phyloP scores from a whole-genome alignment of 23 red algal species.

The Agarophyton chilense region DNA sequence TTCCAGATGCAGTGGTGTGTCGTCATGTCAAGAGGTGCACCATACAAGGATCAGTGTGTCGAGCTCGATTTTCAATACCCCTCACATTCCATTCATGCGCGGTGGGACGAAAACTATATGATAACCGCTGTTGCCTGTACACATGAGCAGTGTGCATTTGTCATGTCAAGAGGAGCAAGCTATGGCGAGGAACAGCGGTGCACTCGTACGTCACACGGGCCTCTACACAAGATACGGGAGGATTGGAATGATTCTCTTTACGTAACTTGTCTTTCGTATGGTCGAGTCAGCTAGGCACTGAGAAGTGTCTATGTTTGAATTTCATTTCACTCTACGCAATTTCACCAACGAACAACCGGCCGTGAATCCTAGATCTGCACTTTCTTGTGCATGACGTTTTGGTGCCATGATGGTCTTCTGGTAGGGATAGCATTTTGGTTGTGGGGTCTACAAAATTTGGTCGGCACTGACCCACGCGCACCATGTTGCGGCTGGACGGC shows the following conservation, averaged over 20 bases:
- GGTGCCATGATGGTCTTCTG: not conserved
- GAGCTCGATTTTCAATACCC: constrained; percentile 99
- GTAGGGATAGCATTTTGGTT: not conserved
- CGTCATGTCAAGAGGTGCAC: constrained; percentile 91
- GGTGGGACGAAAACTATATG: constrained; percentile 99
- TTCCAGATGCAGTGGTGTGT: constrained; percentile 97
- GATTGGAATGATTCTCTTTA: constrained; percentile 97
- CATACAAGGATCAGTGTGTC: constrained; percentile 96
- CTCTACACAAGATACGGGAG: constrained; percentile 96
- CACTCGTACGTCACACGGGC: constrained; percentile 96
- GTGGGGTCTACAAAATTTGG: not conserved
- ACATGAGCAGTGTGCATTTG: constrained; percentile 92
- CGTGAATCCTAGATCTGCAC: constrained; percentile 7
- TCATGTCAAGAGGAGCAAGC: constrained; percentile 86
- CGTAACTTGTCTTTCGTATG: constrained; percentile 86
- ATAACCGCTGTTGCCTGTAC: constrained; percentile 94
- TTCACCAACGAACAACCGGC: not conserved
- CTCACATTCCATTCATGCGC: constrained; percentile 88
- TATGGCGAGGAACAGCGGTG: constrained; percentile 97
- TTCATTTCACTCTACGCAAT: not conserved
- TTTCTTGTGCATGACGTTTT: constrained; percentile 1
- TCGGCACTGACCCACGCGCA: not conserved
- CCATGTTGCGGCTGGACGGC: not conserved
- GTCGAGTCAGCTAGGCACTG: constrained; percentile 77
- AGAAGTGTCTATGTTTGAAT: not conserved